A percentile compares a stretch with the other conserved stretches of the same genome.
Evolutionary conservation across 1,139 yeast species (phyloP).

Genomic region (Suhomyces ambrosiae): DNA sequence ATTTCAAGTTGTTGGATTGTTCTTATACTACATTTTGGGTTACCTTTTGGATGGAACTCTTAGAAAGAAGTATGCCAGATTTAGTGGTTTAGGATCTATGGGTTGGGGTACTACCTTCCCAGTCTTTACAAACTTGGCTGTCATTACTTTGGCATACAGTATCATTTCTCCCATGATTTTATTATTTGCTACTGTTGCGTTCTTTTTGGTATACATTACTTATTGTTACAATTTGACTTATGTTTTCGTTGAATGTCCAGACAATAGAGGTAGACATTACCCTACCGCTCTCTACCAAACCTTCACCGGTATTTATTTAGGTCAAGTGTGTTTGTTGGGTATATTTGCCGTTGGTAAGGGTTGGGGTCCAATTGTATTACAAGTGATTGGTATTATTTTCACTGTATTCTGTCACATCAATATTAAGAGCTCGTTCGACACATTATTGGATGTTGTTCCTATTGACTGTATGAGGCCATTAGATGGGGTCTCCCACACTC

Average conservation of each 20-base stretch:
- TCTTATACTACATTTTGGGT: constrained; percentile 72
- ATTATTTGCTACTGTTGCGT: constrained; percentile 69
- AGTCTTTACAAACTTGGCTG: constrained; percentile 76
- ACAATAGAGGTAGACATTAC: constrained; percentile 81
- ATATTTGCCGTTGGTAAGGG: constrained; percentile 88
- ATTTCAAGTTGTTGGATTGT: constrained; percentile 73
- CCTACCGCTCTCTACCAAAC: constrained; percentile 88
- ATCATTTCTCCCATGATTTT: constrained; percentile 77
- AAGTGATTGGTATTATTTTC: constrained; percentile 61
- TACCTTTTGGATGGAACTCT: constrained; percentile 74
- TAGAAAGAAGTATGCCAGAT: constrained; percentile 82
- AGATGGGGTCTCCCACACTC: constrained; percentile 69
- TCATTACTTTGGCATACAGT: constrained; percentile 76
- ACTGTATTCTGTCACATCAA: constrained; percentile 69
- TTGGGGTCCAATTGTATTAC: constrained; percentile 90
- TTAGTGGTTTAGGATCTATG: constrained; percentile 59
- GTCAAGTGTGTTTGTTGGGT: constrained; percentile 83
- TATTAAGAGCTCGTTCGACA: constrained; percentile 63
- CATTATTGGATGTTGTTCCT: constrained; percentile 61
- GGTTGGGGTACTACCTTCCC: constrained; percentile 94
- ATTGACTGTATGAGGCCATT: constrained; percentile 68
- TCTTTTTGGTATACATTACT: constrained; percentile 73
- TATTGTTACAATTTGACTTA: constrained; percentile 79
- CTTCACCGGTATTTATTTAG: constrained; percentile 83
- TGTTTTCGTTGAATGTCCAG: constrained; percentile 61